Evolutionary conservation across 2,329 filamentous ascomycete genomes (phyloP), one percentile per base, ranked within the genome.

Genomic region (Nemania serpens): DNA sequence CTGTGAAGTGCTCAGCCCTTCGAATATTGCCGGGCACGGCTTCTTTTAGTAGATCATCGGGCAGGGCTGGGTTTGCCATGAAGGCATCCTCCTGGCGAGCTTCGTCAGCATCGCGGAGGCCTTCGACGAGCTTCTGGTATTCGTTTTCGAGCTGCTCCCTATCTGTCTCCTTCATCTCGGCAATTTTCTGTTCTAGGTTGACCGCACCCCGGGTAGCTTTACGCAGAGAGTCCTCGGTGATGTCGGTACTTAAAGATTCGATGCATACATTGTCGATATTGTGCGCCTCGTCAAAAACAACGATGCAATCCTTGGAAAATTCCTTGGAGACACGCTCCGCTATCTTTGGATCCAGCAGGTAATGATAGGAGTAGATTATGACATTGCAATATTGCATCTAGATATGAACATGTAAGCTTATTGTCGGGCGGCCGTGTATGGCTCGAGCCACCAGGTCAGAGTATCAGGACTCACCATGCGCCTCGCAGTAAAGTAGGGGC

Each of bases 251-350:
- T 12, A 98, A 80, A 1, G 95, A 94, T 73, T 99, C 95, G 68
- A 99, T 99, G 75, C 96, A 99, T 61, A 99, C 95, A 73, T 99
- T 99, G 82, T 99, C 95, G 69, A 99, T 99, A 73, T 99, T 99
- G 79, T 99, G 95, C 13, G 95, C 95, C 76, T 99, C 95, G 72
- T 99, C 95, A 67, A 99, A 99, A 2, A 99, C 95, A 18, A 99
- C 91, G 54, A 99, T 99, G 75, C 93, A 97, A 75, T 99, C 96
- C 70, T 97, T 97, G 0, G 95, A 97, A 11, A 99, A 85, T 71
- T 99, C 95, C 75, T 90, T 93, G 0, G 95, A 98, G 1, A 98
- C 93, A 59, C 94, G 79, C 73, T 99, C 95, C 12, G 95, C 95
- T 70, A 99, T 99, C 75, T 99, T 99, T 2, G 95, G 95, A 71